These are phyloP conservation scores for Oryza rufipogon DNA, from an alignment of 176 grass and related monocot species.

Conservation along the genomic window DNA sequence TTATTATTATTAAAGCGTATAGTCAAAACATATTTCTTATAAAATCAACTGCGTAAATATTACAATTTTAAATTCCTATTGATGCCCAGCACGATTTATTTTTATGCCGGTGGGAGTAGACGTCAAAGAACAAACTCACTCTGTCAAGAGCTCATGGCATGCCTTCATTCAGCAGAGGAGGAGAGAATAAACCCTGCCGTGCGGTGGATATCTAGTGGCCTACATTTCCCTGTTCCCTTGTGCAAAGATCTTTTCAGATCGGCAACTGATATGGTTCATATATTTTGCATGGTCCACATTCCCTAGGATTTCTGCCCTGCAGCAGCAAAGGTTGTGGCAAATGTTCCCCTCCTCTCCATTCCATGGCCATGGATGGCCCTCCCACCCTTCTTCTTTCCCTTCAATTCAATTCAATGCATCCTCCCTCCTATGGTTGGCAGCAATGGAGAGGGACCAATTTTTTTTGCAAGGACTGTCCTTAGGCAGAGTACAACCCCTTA, in stretches of 20 bases:
- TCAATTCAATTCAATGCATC: constrained; percentile 9
- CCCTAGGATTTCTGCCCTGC: neutral
- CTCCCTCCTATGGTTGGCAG: constrained; percentile 12
- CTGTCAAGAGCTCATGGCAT: neutral
- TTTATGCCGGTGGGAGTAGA: too few relatives aligned
- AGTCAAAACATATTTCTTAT: too few relatives aligned
- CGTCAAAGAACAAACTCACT: too few relatives aligned
- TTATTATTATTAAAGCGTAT: too few relatives aligned
- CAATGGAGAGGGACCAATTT: neutral
- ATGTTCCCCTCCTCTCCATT: too few relatives aligned
- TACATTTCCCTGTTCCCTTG: neutral
- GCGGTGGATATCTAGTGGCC: constrained; percentile 15
- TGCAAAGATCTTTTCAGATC: constrained; percentile 20
- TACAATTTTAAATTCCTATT: too few relatives aligned
- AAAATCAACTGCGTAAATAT: too few relatives aligned
- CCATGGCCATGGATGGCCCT: constrained; percentile 1
- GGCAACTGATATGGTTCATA: neutral
- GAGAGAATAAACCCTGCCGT: too few relatives aligned
- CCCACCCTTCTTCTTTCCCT: neutral
- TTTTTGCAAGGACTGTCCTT: neutral
- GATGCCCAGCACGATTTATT: too few relatives aligned
- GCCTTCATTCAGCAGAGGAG: too few relatives aligned
- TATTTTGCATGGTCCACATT: constrained; percentile 22
- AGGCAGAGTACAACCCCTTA: neutral
- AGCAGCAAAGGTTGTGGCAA: neutral